Conservation (phyloP, 2,329 filamentous ascomycete species). For the Fusarium bactridioides region DNA sequence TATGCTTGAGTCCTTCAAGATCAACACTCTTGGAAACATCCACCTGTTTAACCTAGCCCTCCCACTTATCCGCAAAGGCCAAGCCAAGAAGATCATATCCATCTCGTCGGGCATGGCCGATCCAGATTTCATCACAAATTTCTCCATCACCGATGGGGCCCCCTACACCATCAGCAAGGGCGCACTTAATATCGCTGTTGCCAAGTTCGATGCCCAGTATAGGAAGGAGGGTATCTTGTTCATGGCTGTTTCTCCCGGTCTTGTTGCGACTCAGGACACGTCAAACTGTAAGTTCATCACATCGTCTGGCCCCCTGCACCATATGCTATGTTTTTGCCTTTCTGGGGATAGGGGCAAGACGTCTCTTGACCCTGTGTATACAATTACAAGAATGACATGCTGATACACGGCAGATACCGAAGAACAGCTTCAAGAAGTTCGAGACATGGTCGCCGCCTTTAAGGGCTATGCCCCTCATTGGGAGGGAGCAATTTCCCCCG, state of each 20-base stretch:
- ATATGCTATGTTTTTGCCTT: not conserved
- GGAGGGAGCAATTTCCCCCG: conserved; percentile 43
- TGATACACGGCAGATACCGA: conserved; percentile 29
- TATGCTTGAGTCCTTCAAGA: conserved; percentile 44
- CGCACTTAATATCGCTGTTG: conserved; percentile 59
- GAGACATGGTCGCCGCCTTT: conserved; percentile 43
- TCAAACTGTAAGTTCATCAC: conserved; percentile 31
- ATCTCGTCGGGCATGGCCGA: conserved; percentile 60
- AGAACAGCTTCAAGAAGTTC: conserved; percentile 39
- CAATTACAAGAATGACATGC: accelerated
- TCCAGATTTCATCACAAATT: conserved; percentile 50
- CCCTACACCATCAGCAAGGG: conserved; percentile 61
- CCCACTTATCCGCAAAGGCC: conserved; percentile 60
- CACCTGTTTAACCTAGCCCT: conserved; percentile 62
- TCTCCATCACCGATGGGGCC: conserved; percentile 45
- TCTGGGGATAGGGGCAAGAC: accelerated
- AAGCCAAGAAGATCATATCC: conserved; percentile 61
- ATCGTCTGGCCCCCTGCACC: accelerated
- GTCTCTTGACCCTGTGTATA: not conserved
- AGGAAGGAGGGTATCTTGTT: conserved; percentile 60
- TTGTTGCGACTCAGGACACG: conserved; percentile 54
- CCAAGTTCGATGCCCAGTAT: conserved; percentile 62
- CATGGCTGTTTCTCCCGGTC: conserved; percentile 59
- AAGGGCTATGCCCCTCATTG: conserved; percentile 51
- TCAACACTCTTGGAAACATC: conserved; percentile 61